A percentile compares a stretch with the other conserved stretches of the same genome.
These are phyloP conservation scores for Tolypocladium tropicale DNA, from an alignment of 2,329 filamentous ascomycete genomes.

Conservation along the genomic window DNA sequence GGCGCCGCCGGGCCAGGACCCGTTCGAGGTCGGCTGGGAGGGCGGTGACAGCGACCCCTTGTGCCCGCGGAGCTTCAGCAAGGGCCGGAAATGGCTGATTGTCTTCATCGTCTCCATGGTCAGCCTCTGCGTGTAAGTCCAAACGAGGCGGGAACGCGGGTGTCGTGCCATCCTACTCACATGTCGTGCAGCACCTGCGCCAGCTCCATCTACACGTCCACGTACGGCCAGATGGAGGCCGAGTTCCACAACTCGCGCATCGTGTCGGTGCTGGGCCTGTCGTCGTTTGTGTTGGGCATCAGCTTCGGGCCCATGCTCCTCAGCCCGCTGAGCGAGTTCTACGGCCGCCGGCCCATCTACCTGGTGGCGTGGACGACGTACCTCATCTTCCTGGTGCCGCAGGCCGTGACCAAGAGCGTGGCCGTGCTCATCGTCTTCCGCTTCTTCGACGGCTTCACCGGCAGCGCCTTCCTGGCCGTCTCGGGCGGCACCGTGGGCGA, in stretches of 20 bases:
- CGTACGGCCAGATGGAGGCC: conserved; percentile 63
- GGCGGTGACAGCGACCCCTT: conserved; percentile 59
- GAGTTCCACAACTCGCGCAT: conserved; percentile 64
- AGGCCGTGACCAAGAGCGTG: conserved; percentile 74
- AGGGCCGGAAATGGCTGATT: conserved; percentile 66
- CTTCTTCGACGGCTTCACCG: conserved; percentile 67
- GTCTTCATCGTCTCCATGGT: conserved; percentile 63
- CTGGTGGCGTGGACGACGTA: conserved; percentile 64
- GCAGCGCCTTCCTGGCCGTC: conserved; percentile 60
- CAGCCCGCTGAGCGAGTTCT: conserved; percentile 63
- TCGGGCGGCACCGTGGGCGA: conserved; percentile 82
- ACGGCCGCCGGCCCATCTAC: conserved; percentile 74
- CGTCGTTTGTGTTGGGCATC: conserved; percentile 70
- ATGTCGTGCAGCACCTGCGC: conserved; percentile 55
- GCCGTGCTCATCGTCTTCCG: conserved; percentile 66
- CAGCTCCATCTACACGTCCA: conserved; percentile 81
- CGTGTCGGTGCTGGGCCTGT: conserved; percentile 71
- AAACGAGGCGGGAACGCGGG: neutral
- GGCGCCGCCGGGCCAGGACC: conserved; percentile 24
- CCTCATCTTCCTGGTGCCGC: conserved; percentile 70
- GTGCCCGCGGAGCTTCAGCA: conserved; percentile 61
- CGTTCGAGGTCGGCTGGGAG: conserved; percentile 67
- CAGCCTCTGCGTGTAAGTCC: conserved; percentile 74
- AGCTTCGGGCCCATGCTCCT: conserved; percentile 53
- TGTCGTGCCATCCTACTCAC: neutral